Conservation (phyloP, 106 monocot species). For the Dioscorea dumetorum region DNA sequence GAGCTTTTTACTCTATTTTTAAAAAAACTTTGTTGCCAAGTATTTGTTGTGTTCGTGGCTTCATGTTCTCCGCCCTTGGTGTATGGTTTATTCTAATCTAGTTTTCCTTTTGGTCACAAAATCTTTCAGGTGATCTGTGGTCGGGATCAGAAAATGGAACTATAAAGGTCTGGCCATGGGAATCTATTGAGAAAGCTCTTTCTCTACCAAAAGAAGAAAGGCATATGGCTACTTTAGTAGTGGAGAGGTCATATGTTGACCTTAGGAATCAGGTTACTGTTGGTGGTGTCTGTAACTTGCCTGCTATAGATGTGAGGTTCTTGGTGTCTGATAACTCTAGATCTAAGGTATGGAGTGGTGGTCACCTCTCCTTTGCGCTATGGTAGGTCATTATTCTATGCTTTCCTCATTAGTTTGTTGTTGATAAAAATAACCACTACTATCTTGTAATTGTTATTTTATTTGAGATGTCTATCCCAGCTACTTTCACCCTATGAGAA, state of each 20-base stretch:
- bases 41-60: not conserved
- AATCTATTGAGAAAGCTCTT: constrained; percentile 71
- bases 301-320: constrained; percentile 62
- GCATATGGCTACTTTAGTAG: constrained; percentile 57
- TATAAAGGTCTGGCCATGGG: constrained; percentile 91
- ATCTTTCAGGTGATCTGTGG: constrained; percentile 85
- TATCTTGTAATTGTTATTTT: constrained; percentile 1
- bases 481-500: not conserved
- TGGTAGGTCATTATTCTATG: constrained; percentile 43
- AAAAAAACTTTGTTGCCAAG: not conserved
- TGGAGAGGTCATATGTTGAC: constrained; percentile 83
- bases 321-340: constrained; percentile 64
- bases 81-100: not conserved
- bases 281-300: constrained; percentile 62
- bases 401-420: not conserved
- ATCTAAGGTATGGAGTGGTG: constrained; percentile 74
- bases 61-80: not conserved
- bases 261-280: constrained; percentile 65
- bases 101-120: not conserved
- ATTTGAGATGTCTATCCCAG: not conserved
- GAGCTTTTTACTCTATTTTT: not conserved
- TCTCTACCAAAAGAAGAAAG: constrained; percentile 67
- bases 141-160: constrained; percentile 76
- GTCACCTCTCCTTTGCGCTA: constrained; percentile 60
- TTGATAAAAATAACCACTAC: not conserved